Base-by-base conservation (phyloP, 306 rosid species). In the Canavalia ensiformis region DNA sequence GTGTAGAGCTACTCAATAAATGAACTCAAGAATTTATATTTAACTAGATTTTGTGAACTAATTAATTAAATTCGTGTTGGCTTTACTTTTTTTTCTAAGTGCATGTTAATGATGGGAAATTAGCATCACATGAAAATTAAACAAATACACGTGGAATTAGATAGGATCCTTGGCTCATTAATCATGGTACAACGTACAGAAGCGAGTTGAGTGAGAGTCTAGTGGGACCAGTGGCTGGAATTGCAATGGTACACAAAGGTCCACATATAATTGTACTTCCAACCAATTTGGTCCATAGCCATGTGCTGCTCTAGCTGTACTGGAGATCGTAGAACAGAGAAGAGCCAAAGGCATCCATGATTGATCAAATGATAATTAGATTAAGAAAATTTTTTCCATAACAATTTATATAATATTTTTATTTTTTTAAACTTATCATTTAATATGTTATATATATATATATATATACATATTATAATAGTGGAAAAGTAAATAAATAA, bases 261-360 rank as follows among this genome's bases (percentile, higher is more conserved):
- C 54, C 67, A 56, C 67, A 8, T 5, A 41, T 45, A 39, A 39
- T 55, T 55, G 29, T 55, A 55, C 66, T 54, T 58, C 46, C 77
- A 51, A 71, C 76, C 60, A 51, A 18, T 51, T 2, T 71, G 76
- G 47, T 13, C 76, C 76, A 72, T 52, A 50, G 3, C 49, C 76
- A 72, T 72, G 76, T 72, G 64, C 63, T 52, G 25, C 25, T 18
- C 25, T 18, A 18, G 25, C 25, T 18, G 25, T 18, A 18, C 25
- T 18, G 25, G 25, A 18, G 25, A 18, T 18, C 25, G 25, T 18
- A 18, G 25, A 18, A 18, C 25, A 12, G 18, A 51, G 2, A 52
- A n/a, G 0, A 25, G 28, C 34, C 11, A 56, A 1, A 4, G 34
- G 5, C 39, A 29, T 30, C 39, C 29, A 58, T 58, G 7, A 58